Base-by-base conservation (phyloP, 805 yeast species). In the Kodamaea restingae region DNA sequence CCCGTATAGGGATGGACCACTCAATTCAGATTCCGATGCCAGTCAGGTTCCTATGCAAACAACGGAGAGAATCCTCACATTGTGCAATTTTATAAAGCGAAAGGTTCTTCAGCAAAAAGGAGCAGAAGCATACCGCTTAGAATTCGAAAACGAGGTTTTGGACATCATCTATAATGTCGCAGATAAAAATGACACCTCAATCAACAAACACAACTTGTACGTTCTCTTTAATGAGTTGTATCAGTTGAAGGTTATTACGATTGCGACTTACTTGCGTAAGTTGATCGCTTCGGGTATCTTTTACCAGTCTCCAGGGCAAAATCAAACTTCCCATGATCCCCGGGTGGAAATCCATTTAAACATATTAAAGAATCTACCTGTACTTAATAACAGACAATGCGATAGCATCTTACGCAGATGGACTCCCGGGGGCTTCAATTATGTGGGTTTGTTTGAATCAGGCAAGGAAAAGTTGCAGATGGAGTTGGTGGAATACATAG, bases 201-300 rank as follows among this genome's bases (percentile, higher is more conserved):
- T 32, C 22, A 32, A 35, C 39, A 40, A 32, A 15, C 38, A 57
- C 45, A 58, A 57, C 36, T 57, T 75, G 21, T 64, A 70, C 45
- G 65, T 71, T n/a, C 57, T 80, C 22, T 65, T 82, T 12, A 67
- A 71, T 39, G 81, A 76, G 54, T 56, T 81, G 3, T 68, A 70
- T 35, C 73, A 70, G 30, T 48, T 70, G 39, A 73, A 72, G 33
- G 56, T 83, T 17, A 69, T 84, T 17, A 60, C 76, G 2, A 66
- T 80, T 11, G 78, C 84, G 1, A 73, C 84, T 1, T 91, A 91
- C 52, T 68, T 90, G 41, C 67, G 97, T 51, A 78, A 81, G 48
- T 64, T 90, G 26, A 88, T 91, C 32, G 87, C 96, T 7, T 80
- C 93, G 1, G 98, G 97, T 4, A 69, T 88, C 1, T 76, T 90